These are phyloP conservation scores for Trichoderma pleuroti DNA, from an alignment of 2,329 filamentous ascomycete genomes.

Conservation along the genomic window DNA sequence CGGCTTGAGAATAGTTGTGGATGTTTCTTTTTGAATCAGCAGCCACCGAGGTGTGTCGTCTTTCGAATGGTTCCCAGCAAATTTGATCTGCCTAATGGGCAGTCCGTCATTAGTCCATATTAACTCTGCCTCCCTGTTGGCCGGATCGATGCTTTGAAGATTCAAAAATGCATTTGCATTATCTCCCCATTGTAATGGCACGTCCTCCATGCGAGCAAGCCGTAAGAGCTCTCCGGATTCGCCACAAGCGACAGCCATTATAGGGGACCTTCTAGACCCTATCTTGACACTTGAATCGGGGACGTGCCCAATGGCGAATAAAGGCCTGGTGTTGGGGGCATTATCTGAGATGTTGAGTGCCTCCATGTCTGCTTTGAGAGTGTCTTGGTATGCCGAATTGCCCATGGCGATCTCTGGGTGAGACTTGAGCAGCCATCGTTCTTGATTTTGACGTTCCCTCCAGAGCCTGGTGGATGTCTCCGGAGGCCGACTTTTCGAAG, in stretches of 20 bases:
- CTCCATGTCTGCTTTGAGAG: conserved; percentile 38
- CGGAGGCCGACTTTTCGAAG: conserved; percentile 29
- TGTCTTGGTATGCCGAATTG: conserved; percentile 30
- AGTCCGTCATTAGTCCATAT: conserved; percentile 53
- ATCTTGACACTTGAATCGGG: conserved; percentile 36
- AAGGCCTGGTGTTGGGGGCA: conserved; percentile 22
- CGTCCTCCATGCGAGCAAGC: conserved; percentile 48
- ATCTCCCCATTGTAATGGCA: conserved; percentile 53
- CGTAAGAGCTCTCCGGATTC: conserved; percentile 56
- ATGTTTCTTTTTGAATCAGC: conserved; percentile 50
- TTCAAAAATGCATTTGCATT: conserved; percentile 45
- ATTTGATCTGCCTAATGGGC: conserved; percentile 51
- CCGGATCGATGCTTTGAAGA: conserved; percentile 42
- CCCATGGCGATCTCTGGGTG: conserved; percentile 50
- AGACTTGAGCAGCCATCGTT: conserved; percentile 48
- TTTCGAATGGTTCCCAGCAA: conserved; percentile 39
- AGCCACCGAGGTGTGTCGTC: conserved; percentile 46
- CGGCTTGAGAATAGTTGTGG: conserved; percentile 51
- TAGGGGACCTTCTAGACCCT: conserved; percentile 29
- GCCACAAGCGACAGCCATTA: conserved; percentile 52
- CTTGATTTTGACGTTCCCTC: conserved; percentile 36
- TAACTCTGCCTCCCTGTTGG: conserved; percentile 44
- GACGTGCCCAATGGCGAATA: conserved; percentile 58
- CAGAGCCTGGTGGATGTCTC: conserved; percentile 28
- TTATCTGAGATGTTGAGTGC: conserved; percentile 30